A percentile compares a stretch with the other conserved stretches of the same genome.
Evolutionary conservation across 164 flowering plant genomes (phyloP).

Genomic region (Nymphaea thermarum): DNA sequence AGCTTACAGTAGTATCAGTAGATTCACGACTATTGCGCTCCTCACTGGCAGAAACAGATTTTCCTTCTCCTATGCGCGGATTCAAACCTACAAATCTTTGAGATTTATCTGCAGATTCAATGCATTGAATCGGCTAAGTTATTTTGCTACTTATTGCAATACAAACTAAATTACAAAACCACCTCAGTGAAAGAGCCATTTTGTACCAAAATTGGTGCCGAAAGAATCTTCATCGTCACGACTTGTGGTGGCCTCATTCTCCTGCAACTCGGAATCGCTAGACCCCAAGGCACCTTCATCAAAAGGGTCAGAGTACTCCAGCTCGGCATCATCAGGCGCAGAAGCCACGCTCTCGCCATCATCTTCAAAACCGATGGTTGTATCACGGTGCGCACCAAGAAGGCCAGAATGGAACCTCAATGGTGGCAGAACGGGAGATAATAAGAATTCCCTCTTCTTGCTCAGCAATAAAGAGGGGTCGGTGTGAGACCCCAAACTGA

Average conservation of each 20-base stretch:
- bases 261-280: constrained; percentile 17
- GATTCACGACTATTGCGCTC: not conserved
- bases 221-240: constrained; percentile 22
- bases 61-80: constrained; percentile 12
- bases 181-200: constrained; percentile 1
- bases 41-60: constrained; percentile 10
- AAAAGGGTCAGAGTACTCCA: constrained; percentile 22
- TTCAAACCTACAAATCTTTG: constrained; percentile 27
- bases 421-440: constrained; percentile 50
- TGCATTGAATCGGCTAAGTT: constrained; percentile 29
- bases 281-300: constrained; percentile 24
- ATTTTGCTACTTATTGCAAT: no score
- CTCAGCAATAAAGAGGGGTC: constrained; percentile 26
- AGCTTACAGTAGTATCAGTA: not conserved
- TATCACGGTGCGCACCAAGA: constrained; percentile 25
- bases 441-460: constrained; percentile 11
- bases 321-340: constrained; percentile 28
- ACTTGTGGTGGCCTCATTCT: constrained; percentile 7
- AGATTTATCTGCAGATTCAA: constrained; percentile 34
- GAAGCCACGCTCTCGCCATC: constrained; percentile 53
- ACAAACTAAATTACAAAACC: constrained; percentile 12
- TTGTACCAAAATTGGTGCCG: constrained; percentile 7
- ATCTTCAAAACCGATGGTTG: constrained; percentile 12
- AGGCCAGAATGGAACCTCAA: constrained; percentile 48
- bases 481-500: constrained; percentile 16